Evolutionary conservation across 2,329 filamentous ascomycete species (phyloP), one percentile per base, ranked within the genome.

Genomic region (Ascochyta viciae-villosae): DNA sequence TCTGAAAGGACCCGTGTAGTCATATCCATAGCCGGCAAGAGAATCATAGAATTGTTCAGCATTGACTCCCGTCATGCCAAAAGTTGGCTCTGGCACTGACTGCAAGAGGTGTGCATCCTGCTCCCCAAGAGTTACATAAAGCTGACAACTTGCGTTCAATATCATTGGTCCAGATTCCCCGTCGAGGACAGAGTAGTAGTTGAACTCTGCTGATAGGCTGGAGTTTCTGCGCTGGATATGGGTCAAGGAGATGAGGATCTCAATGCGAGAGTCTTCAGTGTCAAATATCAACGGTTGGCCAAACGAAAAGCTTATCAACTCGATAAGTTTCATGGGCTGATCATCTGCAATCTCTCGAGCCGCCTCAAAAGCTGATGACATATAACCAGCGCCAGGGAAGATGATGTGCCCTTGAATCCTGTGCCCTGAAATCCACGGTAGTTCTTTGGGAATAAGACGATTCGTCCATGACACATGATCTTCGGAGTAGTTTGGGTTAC

Each of bases 381-480:
- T 54, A 51, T 79, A 82, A 0, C 73, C 81, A 1, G 81, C 77
- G 1, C 64, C 76, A 0, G 82, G 82, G 34, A 80, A 81, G 1
- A 83, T 63, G 0, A 77, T 64, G 8, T 77, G 68, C 1, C 58
- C 60, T 34, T 68, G 61, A 1, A 71, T 19, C 2, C 52, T 10
- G 39, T 71, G 68, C 3, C 57, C 64, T 2, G 4, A 2, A 1
- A 71, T 13, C 68, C 68, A 70, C 0, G 57, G 27, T 6, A 63
- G 24, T 31, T 67, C 59, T 1, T 43, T 44, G 0, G 44, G 56
- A 0, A 38, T 31, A 2, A 71, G 22, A 6, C 60, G 23, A 15
- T 66, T 61, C 1, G 34, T 24, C 66, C 66, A 71, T 42, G 37
- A 41, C 8, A 41, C 44, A 3, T 37, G 45, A 23, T 50, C 41